phyloP scores from a whole-genome alignment of 1,284 basidiomycete genomes.

The Clitocybe nebularis region DNA sequence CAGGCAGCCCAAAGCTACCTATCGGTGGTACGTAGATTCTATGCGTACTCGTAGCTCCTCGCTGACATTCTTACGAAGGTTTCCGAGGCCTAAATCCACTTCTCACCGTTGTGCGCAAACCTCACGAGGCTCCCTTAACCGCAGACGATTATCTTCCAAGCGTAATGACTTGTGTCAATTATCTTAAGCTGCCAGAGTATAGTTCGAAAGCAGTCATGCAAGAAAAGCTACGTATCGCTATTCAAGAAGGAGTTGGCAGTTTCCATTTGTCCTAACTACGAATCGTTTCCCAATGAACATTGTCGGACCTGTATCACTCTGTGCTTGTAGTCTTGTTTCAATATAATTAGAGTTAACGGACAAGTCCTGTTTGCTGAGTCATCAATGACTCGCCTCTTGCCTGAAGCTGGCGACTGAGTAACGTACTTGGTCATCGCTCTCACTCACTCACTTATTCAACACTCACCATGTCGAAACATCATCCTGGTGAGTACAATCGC shows the following conservation, averaged over 20 bases:
- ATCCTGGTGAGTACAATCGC: constrained; percentile 64
- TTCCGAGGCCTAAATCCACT: constrained; percentile 94
- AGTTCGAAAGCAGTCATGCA: constrained; percentile 78
- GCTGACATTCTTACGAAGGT: constrained; percentile 46
- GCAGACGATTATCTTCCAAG: constrained; percentile 96
- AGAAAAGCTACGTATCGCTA: constrained; percentile 77
- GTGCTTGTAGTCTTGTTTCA: constrained; percentile 13
- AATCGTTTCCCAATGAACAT: constrained; percentile 9
- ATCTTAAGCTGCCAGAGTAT: constrained; percentile 93
- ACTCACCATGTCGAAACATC: constrained; percentile 83
- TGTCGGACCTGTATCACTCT: constrained; percentile 14
- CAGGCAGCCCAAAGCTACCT: constrained; percentile 90
- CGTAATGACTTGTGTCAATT: constrained; percentile 99
- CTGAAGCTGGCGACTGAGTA: constrained; percentile 1
- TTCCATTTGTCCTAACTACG: constrained; percentile 85
- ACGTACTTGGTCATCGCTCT: constrained; percentile 7
- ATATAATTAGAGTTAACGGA: constrained; percentile 2
- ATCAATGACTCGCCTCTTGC: neutral
- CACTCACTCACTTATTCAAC: constrained; percentile 9
- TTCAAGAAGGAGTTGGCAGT: constrained; percentile 88
- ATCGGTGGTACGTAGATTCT: constrained; percentile 71
- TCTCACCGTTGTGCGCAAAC: constrained; percentile 95
- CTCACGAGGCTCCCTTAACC: constrained; percentile 84
- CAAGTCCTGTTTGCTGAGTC: neutral
- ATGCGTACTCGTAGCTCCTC: neutral